These are phyloP conservation scores for Clohesyomyces aquaticus DNA, from an alignment of 495 filamentous ascomycete species.

Conservation along the genomic window DNA sequence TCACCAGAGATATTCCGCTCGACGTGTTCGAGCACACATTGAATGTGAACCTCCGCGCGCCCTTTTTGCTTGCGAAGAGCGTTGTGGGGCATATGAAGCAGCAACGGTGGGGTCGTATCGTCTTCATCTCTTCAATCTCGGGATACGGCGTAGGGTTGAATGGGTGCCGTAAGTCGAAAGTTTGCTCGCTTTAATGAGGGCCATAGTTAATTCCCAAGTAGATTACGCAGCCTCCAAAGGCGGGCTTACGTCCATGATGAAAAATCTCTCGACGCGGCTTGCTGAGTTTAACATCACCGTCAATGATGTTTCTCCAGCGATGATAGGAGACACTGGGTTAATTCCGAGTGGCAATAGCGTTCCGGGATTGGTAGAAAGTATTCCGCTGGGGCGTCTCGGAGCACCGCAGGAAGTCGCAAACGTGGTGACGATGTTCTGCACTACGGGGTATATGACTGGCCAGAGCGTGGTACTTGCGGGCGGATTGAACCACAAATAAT, in stretches of 20 bases:
- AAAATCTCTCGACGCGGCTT: slow-evolving; percentile 64
- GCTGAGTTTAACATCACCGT: slow-evolving; percentile 69
- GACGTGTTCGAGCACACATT: slow-evolving; percentile 72
- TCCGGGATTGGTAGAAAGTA: slow-evolving; percentile 47
- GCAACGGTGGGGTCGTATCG: slow-evolving; percentile 66
- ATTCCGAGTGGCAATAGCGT: slow-evolving; percentile 40
- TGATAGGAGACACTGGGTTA: slow-evolving; percentile 63
- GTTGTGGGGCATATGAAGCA: slow-evolving; percentile 66
- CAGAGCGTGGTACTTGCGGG: slow-evolving; percentile 45
- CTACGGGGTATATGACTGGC: slow-evolving; percentile 69
- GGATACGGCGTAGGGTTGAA: slow-evolving; percentile 69
- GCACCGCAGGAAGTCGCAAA: slow-evolving; percentile 70
- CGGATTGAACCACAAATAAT: slow-evolving; percentile 42
- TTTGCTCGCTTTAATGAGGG: neutral
- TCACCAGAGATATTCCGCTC: slow-evolving; percentile 55
- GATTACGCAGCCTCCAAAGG: slow-evolving; percentile 71
- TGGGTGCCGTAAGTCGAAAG: slow-evolving; percentile 57
- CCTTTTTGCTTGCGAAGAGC: slow-evolving; percentile 68
- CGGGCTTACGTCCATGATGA: slow-evolving; percentile 67
- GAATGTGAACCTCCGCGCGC: slow-evolving; percentile 66
- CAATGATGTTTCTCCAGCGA: slow-evolving; percentile 74
- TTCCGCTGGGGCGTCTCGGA: slow-evolving; percentile 67
- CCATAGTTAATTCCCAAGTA: slow-evolving; percentile 26
- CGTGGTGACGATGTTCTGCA: slow-evolving; percentile 67
- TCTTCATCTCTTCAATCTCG: slow-evolving; percentile 71